phyloP scores from a whole-genome alignment of 1,139 yeast genomes.

The Candida glucosophila region DNA sequence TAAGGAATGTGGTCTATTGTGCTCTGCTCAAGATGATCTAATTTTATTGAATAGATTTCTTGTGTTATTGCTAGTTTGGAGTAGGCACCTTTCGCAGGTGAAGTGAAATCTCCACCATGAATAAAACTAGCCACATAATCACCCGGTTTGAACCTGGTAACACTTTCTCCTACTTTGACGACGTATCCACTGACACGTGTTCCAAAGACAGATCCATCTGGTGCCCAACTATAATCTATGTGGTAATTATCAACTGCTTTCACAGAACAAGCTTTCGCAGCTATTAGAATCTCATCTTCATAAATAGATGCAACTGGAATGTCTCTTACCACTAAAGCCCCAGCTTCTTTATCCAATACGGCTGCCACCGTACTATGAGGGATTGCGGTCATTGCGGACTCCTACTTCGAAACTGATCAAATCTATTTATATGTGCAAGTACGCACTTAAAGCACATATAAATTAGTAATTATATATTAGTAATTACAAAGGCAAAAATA shows the following conservation, averaged over 20 bases:
- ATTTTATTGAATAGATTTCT: conserved; percentile 5
- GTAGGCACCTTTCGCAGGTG: conserved; percentile 5
- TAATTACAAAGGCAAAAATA: too few species aligned
- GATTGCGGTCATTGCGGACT: too few species aligned
- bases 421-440: too few species aligned
- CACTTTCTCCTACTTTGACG: conserved; percentile 8
- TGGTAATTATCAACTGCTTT: conserved; percentile 3
- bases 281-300: conserved; percentile 3
- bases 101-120: conserved; percentile 5
- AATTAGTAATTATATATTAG: too few species aligned
- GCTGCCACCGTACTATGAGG: too few species aligned
- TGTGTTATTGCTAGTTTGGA: conserved; percentile 5
- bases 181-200: conserved; percentile 10
- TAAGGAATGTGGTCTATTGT: not conserved
- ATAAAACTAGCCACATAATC: conserved; percentile 7
- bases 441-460: too few species aligned
- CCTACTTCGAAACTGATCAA: too few species aligned
- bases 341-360: conserved; percentile 1
- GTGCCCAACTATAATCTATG: conserved; percentile 3
- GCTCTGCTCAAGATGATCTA: not conserved
- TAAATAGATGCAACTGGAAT: conserved; percentile 2
- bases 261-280: conserved; percentile 2
- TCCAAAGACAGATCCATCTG: conserved; percentile 7
- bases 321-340: conserved; percentile 1
- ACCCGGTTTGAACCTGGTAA: conserved; percentile 8